These are phyloP conservation scores for Lonicera japonica DNA, from an alignment of 129 eudicot genomes.

Conservation along the genomic window DNA sequence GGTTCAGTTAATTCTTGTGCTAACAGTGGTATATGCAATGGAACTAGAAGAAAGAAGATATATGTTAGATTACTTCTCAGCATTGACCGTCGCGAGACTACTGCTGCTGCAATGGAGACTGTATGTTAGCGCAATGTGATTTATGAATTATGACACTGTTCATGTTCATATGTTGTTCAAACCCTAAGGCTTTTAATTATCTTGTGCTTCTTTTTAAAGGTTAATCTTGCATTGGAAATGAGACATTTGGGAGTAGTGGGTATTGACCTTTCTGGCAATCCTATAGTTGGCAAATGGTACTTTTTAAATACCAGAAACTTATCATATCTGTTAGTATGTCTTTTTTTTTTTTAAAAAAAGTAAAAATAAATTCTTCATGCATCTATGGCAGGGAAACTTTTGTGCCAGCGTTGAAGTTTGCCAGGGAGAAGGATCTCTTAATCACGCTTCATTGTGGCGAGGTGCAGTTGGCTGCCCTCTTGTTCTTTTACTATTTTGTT, in stretches of 20 bases:
- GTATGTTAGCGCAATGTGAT: constrained; percentile 35
- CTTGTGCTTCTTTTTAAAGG: constrained; percentile 37
- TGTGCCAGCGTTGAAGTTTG: constrained; percentile 69
- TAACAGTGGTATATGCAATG: constrained; percentile 10
- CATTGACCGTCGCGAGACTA: constrained; percentile 83
- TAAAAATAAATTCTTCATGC: neutral
- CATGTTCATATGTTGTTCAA: neutral
- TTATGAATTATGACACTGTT: neutral
- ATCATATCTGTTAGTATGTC: neutral
- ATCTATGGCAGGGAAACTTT: constrained; percentile 49
- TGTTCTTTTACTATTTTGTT: neutral
- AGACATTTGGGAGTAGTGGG: constrained; percentile 77
- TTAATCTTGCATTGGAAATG: constrained; percentile 80
- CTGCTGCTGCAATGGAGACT: constrained; percentile 91
- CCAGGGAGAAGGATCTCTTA: constrained; percentile 72
- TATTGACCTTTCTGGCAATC: constrained; percentile 97
- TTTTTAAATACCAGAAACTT: neutral
- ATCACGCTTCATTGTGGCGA: constrained; percentile 94
- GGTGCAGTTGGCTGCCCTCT: constrained; percentile 41
- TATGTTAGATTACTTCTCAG: constrained; percentile 79
- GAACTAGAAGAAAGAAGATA: constrained; percentile 42
- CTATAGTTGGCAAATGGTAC: constrained; percentile 83
- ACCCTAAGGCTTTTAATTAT: neutral
- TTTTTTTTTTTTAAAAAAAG: no score
- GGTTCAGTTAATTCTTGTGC: constrained; percentile 11